Percentiles rank a stretch among this genome's conserved stretches.
These are phyloP conservation scores for Setaria italica DNA, from an alignment of 202 grass and related monocot genomes.

Conservation along the genomic window DNA sequence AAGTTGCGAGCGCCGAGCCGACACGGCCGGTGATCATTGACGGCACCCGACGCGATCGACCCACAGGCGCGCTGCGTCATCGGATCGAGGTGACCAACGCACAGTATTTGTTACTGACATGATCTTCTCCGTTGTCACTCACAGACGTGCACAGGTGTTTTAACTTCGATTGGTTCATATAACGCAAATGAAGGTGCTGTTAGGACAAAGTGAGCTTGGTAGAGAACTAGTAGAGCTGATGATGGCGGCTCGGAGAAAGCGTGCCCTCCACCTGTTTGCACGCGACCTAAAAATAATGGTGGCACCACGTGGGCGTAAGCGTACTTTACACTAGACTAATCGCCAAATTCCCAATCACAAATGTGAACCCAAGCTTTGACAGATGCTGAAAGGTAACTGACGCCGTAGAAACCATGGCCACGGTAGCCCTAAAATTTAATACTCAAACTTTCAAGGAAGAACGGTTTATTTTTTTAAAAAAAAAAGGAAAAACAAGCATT, in stretches of 20 bases:
- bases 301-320: constrained; percentile 30
- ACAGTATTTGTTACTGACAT: too few species aligned
- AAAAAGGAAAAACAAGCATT: background rate
- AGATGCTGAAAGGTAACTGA: constrained; percentile 1
- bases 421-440: background rate
- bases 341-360: constrained; percentile 1
- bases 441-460: background rate
- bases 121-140: background rate
- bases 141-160: background rate
- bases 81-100: too few species aligned
- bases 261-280: background rate
- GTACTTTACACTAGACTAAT: constrained; percentile 41
- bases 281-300: constrained; percentile 48
- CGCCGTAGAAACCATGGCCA: background rate
- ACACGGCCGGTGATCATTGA: background rate
- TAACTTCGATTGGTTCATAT: background rate
- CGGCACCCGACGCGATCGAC: background rate
- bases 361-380: constrained; percentile 37
- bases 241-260: constrained; percentile 27
- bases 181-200: background rate
- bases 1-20: background rate
- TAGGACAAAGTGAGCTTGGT: background rate
- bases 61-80: too few species aligned
- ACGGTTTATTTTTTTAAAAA: background rate
- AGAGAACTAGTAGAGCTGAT: constrained; percentile 8